A percentile compares a stretch with the other conserved stretches of the same genome.
Conservation (phyloP, 192 early-diverging fungal genomes). For the Backusella psychrophila region DNA sequence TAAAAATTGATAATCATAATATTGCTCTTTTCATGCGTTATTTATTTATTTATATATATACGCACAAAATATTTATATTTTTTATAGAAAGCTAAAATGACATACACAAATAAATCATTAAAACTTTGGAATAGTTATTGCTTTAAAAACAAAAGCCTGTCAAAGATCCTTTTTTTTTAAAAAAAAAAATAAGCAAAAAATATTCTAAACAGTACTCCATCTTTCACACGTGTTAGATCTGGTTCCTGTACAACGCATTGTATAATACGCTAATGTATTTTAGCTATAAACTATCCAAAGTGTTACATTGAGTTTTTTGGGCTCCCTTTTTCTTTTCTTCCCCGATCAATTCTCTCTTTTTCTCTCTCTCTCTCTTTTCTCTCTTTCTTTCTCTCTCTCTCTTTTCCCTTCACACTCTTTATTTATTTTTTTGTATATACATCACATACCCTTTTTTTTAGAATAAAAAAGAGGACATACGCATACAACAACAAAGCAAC, state of each 20-base stretch:
- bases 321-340: not conserved
- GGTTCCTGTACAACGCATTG: not conserved
- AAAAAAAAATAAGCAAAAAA: not conserved
- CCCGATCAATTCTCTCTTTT: not conserved
- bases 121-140: not conserved
- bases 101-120: not conserved
- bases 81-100: not conserved
- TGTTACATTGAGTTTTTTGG: not conserved
- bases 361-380: not conserved
- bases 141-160: not conserved
- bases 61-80: not conserved
- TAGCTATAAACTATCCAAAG: constrained; percentile 4
- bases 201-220: not conserved
- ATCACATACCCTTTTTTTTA: not conserved
- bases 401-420: not conserved
- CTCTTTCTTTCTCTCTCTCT: not conserved
- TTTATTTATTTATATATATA: not conserved
- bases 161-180: not conserved
- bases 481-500: too few relatives aligned
- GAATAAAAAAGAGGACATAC: not conserved
- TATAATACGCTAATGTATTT: not conserved
- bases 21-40: not conserved
- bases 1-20: not conserved
- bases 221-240: not conserved
- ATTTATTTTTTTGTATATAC: not conserved